These are phyloP conservation scores for Calycina herbarum DNA, from an alignment of 2,329 filamentous ascomycete genomes.

Conservation along the genomic window DNA sequence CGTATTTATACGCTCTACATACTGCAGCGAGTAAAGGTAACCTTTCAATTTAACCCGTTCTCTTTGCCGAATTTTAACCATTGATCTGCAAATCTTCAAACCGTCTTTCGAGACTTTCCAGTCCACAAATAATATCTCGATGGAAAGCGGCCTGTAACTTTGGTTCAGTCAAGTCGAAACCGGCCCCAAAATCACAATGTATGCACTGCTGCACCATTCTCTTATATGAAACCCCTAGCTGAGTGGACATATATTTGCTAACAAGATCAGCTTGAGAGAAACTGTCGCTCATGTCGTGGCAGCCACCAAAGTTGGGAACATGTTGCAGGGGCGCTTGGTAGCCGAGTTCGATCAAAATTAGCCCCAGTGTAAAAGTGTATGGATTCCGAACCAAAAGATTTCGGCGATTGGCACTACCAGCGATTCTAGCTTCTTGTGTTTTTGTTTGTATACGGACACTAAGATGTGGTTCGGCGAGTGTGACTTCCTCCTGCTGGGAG, in stretches of 20 bases:
- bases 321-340: neutral
- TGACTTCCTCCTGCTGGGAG: neutral
- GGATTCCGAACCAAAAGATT: neutral
- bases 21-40: neutral
- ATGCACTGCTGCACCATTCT: neutral
- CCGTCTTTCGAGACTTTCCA: neutral
- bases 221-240: neutral
- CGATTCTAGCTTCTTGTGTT: neutral
- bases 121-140: neutral
- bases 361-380: neutral
- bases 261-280: neutral
- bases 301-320: neutral
- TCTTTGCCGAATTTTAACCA: too few relatives aligned
- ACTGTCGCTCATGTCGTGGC: neutral
- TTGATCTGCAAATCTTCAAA: neutral
- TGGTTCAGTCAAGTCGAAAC: neutral
- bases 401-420: neutral
- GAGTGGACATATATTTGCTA: neutral
- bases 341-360: neutral
- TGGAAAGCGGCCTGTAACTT: neutral
- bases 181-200: slow-evolving; percentile 1
- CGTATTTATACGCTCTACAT: neutral
- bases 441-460: neutral
- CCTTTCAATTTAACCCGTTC: neutral
- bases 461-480: neutral